Evolutionary conservation across 805 yeast species (phyloP), one percentile per base, ranked within the genome.

Genomic region (Ogataea dorogensis): DNA sequence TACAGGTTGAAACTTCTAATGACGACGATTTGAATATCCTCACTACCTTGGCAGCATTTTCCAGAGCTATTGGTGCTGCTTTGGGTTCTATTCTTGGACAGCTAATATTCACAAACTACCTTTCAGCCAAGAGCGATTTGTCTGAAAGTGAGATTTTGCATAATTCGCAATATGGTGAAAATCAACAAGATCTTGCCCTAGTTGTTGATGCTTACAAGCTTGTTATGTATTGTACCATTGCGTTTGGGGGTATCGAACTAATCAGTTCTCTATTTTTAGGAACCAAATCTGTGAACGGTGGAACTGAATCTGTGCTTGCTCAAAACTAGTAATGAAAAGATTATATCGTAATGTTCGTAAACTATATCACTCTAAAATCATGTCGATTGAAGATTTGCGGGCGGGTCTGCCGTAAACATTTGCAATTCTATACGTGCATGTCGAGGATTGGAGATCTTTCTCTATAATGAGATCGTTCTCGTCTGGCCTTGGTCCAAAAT

Each of bases 401-500:
- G 26, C 31, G 17, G 27, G 25, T 27, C 31, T 38, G 15, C 46
- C 42, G 16, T 28, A 28, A 11, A 32, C 36, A 21, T 32, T 40
- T 10, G 47, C 44, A 15, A 47, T 44, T 23, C 42, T 36, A 20
- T 38, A 47, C 8, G 38, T 32, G 25, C 42, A 33, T 4, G 18
- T 32, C 17, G 31, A 32, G 5, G 24, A 13, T 10, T 31, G 24
- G 4, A 50, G 29, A 16, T 43, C 41, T 13, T 37, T 40, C 24
- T 53, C 59, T 5, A 37, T 13, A 5, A 24, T 37, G 7, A 49
- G 29, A 13, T 55, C 53, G 3, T 33, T 29, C 17, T 47, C 54
- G 28, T 70, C 77, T 0, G 85, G 81, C 41, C 68, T 67, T 1
- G 97, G 96, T 0, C 98, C 98, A 58, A 74, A 88, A 48, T 93